Conservation (phyloP, 805 yeast species). For the Saccharomyces eubayanus region DNA sequence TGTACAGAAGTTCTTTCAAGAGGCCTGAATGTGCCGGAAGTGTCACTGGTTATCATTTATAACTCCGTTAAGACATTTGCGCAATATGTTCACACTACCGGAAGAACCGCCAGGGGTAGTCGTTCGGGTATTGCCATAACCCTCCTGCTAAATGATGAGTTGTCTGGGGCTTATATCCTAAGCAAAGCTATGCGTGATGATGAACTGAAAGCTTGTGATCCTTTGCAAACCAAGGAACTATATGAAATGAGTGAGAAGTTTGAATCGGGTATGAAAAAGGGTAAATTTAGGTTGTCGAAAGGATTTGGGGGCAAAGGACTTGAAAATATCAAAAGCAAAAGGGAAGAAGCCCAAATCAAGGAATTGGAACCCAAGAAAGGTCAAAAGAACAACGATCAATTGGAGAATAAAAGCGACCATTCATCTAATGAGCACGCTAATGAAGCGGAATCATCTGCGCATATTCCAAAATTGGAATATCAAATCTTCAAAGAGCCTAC, state of each 20-base stretch:
- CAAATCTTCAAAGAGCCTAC: conserved; percentile 46
- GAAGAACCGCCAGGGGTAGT: conserved; percentile 93
- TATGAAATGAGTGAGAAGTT: conserved; percentile 46
- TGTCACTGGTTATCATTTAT: conserved; percentile 72
- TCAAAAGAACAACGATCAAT: conserved; percentile 1
- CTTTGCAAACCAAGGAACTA: conserved; percentile 36
- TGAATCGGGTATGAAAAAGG: conserved; percentile 52
- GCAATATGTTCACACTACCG: conserved; percentile 93
- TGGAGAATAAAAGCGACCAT: conserved; percentile 3
- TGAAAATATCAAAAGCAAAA: conserved; percentile 56
- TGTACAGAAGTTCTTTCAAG: conserved; percentile 95
- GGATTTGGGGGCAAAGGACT: conserved; percentile 95
- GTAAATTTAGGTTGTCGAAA: conserved; percentile 53
- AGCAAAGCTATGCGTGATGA: conserved; percentile 40
- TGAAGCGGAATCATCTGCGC: conserved; percentile 13
- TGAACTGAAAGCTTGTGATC: conserved; percentile 33
- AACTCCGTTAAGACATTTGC: conserved; percentile 84
- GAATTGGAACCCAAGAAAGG: conserved; percentile 13
- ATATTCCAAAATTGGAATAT: conserved; percentile 37
- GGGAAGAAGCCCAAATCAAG: conserved; percentile 20
- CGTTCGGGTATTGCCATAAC: conserved; percentile 68
- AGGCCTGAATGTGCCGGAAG: conserved; percentile 85
- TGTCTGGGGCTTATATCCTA: conserved; percentile 57
- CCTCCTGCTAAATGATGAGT: conserved; percentile 52
- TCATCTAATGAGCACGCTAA: conserved; percentile 9